These are phyloP conservation scores for Saksenaea vasiformis DNA, from an alignment of 371 early-diverging fungal species.

Conservation along the genomic window DNA sequence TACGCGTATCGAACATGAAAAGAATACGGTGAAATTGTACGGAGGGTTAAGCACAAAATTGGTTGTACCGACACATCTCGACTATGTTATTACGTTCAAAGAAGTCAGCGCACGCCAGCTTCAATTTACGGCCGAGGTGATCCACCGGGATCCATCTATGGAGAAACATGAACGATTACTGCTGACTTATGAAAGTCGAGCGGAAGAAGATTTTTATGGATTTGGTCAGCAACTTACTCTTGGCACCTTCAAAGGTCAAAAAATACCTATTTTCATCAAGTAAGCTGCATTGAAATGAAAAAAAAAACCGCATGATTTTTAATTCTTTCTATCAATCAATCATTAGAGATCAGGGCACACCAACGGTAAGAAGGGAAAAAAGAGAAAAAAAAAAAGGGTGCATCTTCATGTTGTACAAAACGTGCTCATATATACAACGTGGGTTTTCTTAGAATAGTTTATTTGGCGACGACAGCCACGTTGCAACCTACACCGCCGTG, in stretches of 20 bases:
- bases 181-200: conserved; percentile 27
- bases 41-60: conserved; percentile 40
- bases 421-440: conserved; percentile 1
- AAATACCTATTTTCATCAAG: conserved; percentile 43
- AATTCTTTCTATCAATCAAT: not conserved
- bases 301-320: not conserved
- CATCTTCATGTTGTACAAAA: conserved; percentile 4
- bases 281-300: conserved; percentile 3
- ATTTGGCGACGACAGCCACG: conserved; percentile 27
- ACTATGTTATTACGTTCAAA: conserved; percentile 25
- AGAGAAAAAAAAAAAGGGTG: not conserved
- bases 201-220: conserved; percentile 50
- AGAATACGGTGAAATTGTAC: conserved; percentile 15
- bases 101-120: conserved; percentile 35
- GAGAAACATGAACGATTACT: conserved; percentile 28
- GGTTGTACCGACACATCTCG: conserved; percentile 19
- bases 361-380: not conserved
- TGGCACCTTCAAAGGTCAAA: conserved; percentile 47
- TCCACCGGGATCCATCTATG: conserved; percentile 30
- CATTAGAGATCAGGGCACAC: conserved; percentile 1
- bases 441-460: conserved; percentile 17
- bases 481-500: conserved; percentile 47
- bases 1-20: conserved; percentile 25
- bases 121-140: conserved; percentile 28
- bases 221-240: conserved; percentile 51